Base-by-base conservation (phyloP, 495 filamentous ascomycete genomes). In the Podospora anserina region DNA sequence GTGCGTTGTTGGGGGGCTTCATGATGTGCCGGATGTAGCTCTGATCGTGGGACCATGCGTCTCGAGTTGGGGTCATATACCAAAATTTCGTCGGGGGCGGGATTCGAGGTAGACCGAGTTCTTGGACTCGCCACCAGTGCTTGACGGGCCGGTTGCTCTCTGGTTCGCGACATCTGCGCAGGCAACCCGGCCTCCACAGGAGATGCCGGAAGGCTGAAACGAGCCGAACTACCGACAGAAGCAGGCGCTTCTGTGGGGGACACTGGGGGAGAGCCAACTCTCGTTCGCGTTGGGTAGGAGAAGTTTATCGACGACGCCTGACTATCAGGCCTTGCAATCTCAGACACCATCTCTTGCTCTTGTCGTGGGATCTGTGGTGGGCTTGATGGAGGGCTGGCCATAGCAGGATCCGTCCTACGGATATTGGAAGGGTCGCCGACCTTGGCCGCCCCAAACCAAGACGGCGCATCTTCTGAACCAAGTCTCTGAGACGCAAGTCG, bases 261-360 rank as follows among this genome's bases (percentile, higher is more conserved):
- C 65, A 66, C 70, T 3, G 81, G 78, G 34, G 77, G 75, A 9
- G 81, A 82, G n/a, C 77, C 72, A 28, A 75, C 67, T 28, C 72
- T 75, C 49, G 65, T 44, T 27, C 78, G 61, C 2, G 71, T 88
- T 3, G 93, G 93, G 54, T 93, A 92, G 6, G 93, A 97, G 73
- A 95, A 96, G 78, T 97, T 96, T 71, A 94, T 82, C 3, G 91
- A 93, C 56, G 80, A 82, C 16, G 82, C 86, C 71, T 87, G 82
- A 73, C 88, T 92, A 19, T 79, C 82, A 13, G 90, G 83, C 66
- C 88, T 79, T 11, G 32, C 62, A 4, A 28, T 67, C 11, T 75
- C 74, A 15, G 54, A 3, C 13, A 26, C 32, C 4, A 71, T 66
- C 44, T 70, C 71, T 2, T 71, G 39, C 39, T 49, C 69, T 9